Base-by-base conservation (phyloP, 1,139 yeast genomes). In the Geotrichum candidum region DNA sequence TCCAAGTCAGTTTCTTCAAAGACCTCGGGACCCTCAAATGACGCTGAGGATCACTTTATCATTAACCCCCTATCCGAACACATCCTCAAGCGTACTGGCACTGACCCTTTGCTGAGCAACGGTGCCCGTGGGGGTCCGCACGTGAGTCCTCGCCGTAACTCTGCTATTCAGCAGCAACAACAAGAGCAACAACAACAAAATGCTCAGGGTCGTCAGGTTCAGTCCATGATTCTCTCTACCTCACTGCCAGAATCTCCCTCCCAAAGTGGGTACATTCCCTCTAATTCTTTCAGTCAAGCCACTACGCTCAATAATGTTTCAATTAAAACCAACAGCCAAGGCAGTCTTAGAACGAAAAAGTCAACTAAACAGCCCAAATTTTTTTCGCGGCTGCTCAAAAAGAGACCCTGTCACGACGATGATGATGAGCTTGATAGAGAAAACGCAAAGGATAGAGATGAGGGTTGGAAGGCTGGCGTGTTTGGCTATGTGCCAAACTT, bases 381-480 rank as follows among this genome's bases (percentile, higher is more conserved):
- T 41, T n/a, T 53, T n/a, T 53, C 56, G n/a, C 7, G 31, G 13
- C 57, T 55, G 9, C 48, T 55, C 1, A 51, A 48, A 23, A 46
- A 48, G 53, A 55, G 22, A 55, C 3, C 52, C 7, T 5, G n/a
- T 10, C 45, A 31, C 6, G 48, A 51, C 33, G 61, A 62, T 7
- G 60, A 60, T 38, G 60, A 58, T 13, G 56, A 41, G 27, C 61
- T 51, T 6, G 63, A 59, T 13, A 18, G 15, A 25, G 61, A 58
- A 13, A 46, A 27, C 13, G 48, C 35, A 10, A 53, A 51, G 22
- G 54, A 54, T 18, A 27, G 76, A 25, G 71, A 71, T 29, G 77
- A 74, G 61, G 78, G 77, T 11, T 73, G 73, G 68, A 68, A 70
- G 33, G 76, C 77, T 9, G 70, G 69, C 29, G 73, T 73, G 22